Base-by-base conservation (phyloP, 768 basidiomycete species). In the Stropharia rugosoannulata region DNA sequence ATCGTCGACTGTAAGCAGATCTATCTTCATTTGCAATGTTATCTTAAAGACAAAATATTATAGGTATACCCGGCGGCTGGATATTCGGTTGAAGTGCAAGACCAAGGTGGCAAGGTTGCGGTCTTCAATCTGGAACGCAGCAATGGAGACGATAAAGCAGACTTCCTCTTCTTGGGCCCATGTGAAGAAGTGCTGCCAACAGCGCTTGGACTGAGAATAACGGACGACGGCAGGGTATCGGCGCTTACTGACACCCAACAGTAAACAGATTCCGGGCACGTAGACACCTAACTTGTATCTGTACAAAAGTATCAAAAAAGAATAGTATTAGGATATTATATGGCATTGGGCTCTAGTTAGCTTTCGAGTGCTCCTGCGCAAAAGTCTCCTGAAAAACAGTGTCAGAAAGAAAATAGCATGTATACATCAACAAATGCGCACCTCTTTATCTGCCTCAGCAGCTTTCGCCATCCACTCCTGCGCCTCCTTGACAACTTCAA, bases 101-200 rank as follows among this genome's bases (percentile, higher is more conserved):
- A 64, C 3, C 35, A 68, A 36, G 75, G 76, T 6, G 80, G 77
- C 18, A 69, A 65, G 60, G 69, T 77, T 10, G 77, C 73, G 5
- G 69, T 75, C 35, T 75, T 75, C 61, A 73, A 77, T 60, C 18
- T 75, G 51, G 73, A 76, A 36, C 61, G 62, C 36, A 68, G 66
- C 12, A 54, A 59, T 12, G 75, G 72, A 1, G 77, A 79, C 47
- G 60, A 69, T 13, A 64, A 75, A 0, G 78, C 79, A 0, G 77
- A 83, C 59, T 85, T 77, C 61, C 62, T 81, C 16, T 81, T 84
- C 62, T 57, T 77, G 8, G 80, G 81, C 0, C 73, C 75, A 37
- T 83, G 81, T 49, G 80, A 80, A 63, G 69, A 73, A 32, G 73
- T 68, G 11, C 65, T 84, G 37, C 75, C 79, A 1, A 61, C 68